phyloP scores from a whole-genome alignment of 225 moss, liverwort and hornwort genomes.

The Physcomitrellopsis africana region DNA sequence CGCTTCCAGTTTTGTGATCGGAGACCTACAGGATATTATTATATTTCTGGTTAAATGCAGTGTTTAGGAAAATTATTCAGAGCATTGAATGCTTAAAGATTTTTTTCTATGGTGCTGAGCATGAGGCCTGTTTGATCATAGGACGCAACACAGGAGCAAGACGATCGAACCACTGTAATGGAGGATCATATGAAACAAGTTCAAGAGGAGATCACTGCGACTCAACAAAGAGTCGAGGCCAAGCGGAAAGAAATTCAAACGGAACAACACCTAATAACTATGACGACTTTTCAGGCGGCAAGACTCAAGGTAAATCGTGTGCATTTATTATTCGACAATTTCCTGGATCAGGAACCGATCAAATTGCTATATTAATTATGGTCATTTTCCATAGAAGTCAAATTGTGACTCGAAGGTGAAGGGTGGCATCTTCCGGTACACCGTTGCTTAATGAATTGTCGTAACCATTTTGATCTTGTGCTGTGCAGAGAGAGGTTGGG shows the following conservation, averaged over 20 bases:
- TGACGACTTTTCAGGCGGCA: conserved; percentile 69
- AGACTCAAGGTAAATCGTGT: conserved; percentile 60
- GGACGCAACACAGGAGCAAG: conserved; percentile 94
- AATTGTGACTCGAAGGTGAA: too few relatives aligned
- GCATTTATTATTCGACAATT: too few relatives aligned
- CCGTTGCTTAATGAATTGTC: background rate
- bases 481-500: conserved; percentile 61
- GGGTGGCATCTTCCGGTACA: too few relatives aligned
- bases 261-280: conserved; percentile 77
- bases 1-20: too few relatives aligned
- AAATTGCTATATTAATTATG: too few relatives aligned
- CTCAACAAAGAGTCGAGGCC: conserved; percentile 83
- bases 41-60: background rate
- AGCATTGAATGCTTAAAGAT: background rate
- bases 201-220: conserved; percentile 81
- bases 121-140: conserved; percentile 1
- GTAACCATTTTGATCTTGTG: rapidly evolving
- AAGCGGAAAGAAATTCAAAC: conserved; percentile 75
- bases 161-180: conserved; percentile 82
- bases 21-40: too few relatives aligned
- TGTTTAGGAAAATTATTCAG: background rate
- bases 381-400: too few relatives aligned
- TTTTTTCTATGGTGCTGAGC: background rate
- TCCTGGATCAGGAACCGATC: too few relatives aligned
- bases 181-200: conserved; percentile 99